Base-by-base conservation (phyloP, 192 early-diverging fungal genomes). In the Coemansia sp. region DNA sequence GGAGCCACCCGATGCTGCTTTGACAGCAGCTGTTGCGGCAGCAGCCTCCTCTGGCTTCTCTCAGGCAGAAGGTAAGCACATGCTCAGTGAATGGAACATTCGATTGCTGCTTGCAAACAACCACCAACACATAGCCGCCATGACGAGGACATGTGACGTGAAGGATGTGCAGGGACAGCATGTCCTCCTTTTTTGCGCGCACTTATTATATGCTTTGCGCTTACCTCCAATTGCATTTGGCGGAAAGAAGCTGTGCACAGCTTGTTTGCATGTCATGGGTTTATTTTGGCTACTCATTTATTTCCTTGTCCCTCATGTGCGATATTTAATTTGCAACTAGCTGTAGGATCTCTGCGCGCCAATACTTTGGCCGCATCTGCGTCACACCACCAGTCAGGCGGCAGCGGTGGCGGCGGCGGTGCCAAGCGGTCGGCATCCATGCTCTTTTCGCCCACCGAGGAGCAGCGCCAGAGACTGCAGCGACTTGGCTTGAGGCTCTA, bases 371-470 rank as follows among this genome's bases (percentile, higher is more conserved):
- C 5, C 9, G 30, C 30, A 6, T 17, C 31, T 46, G 13, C 30
- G 33, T 30, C 55, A 48, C 26, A 25, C 13, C 26, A 25, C 13
- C 27, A 27, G 13, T 0, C 45, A 13, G 23, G 21, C 33, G 8
- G 42, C 60, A 21, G 8, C 56, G n/a, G n/a, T n/a, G n/a, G n/a
- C n/a, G n/a, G n/a, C 3, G 53, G 31, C 4, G 63, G 64, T 19
- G 75, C 69, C 15, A 78, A 78, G 64, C 64, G 75, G 30, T 52
- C 75, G 19, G 54, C 56, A 17, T 71, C 75, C 2, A 69, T 64
- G 52, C 58, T 78, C 25, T 78, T 67, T 25, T 68, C 68, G 21
- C 75, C 75, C 7, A 67, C 75, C 9, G 78, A 80, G 6, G 72
- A 76, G 51, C 78, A 76, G 49, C 63, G 78, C 3, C 68, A 60